Evolutionary conservation across 305 asterid species (phyloP), one percentile per base, ranked within the genome.

Genomic region (Fraxinus ornus): DNA sequence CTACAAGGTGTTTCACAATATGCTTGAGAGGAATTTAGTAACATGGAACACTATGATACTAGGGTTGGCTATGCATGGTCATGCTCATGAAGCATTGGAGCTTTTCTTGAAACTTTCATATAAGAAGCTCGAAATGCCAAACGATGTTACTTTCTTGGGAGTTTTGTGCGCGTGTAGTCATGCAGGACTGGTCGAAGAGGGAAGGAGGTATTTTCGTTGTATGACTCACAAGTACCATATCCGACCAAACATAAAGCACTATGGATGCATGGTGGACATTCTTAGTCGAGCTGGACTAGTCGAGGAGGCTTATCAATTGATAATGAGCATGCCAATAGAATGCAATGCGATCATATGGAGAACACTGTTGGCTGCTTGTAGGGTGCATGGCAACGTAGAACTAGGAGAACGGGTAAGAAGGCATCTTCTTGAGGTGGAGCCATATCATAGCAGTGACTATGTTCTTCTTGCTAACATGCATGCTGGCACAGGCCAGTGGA

Each of bases 111-210:
- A 2, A 79, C 21, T 79, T 32, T 15, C 37, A 44, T 12, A 66
- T 0, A 41, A 62, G 39, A 79, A 79, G 62, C 35, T 19, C 7
- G 66, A 21, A 33, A n/a, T 10, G 4, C 77, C 78, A 12, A 37
- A 41, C 30, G 82, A 70, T 68, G 30, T 79, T 37, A 79, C 82
- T 64, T 79, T 79, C 82, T 79, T 79, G 60, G 78, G 77, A n/a
- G n/a, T n/a, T n/a, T n/a, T n/a, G n/a, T n/a, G n/a, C n/a, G n/a
- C n/a, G n/a, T n/a, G 82, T 24, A 70, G 22, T 76, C 68, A 79
- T 68, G 82, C 77, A 22, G 78, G 78, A n/a, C 7, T 79, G 82
- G 47, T 79, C 2, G 77, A 79, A 19, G 68, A 79, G 15, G 66
- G 82, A 44, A 79, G 82, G 73, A 24, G 10, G 66, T 79, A 79